phyloP scores from a whole-genome alignment of 768 basidiomycete genomes.

The Lactifluus hygrophoroides region DNA sequence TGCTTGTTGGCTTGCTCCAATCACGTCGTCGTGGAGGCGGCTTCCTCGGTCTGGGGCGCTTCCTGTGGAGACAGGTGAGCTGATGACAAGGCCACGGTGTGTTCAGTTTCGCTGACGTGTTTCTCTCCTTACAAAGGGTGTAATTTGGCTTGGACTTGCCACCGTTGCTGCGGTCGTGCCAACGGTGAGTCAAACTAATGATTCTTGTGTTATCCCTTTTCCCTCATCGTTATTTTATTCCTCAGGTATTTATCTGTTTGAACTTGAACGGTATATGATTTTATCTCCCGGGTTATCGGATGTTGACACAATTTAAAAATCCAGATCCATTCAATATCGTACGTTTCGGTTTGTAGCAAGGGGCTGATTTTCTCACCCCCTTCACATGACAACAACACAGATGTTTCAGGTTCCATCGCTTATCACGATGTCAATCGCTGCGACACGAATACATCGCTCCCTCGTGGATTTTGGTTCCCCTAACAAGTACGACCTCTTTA shows the following conservation, averaged over 20 bases:
- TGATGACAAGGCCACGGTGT: background rate
- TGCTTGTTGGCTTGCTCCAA: constrained; percentile 5
- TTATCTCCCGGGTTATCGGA: too few relatives aligned
- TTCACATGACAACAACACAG: background rate
- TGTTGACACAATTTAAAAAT: too few relatives aligned
- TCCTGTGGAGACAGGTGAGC: constrained; percentile 5
- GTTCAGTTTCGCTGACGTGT: background rate
- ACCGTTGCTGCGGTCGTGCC: background rate
- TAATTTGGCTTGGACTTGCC: background rate
- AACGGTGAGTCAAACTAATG: background rate
- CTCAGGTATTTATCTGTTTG: background rate
- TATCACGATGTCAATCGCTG: background rate
- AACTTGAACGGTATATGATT: background rate
- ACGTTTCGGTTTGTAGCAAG: background rate
- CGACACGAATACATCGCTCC: background rate
- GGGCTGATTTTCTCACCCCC: background rate
- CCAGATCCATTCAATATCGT: background rate
- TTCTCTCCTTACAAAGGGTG: background rate
- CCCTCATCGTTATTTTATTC: background rate
- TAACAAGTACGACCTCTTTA: background rate
- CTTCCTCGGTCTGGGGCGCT: background rate
- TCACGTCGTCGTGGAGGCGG: background rate
- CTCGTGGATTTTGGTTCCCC: background rate
- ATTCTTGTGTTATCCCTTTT: background rate
- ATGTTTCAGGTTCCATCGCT: background rate